Evolutionary conservation across 148 eudicot species (phyloP).

Genomic region (Camellia japonica): DNA sequence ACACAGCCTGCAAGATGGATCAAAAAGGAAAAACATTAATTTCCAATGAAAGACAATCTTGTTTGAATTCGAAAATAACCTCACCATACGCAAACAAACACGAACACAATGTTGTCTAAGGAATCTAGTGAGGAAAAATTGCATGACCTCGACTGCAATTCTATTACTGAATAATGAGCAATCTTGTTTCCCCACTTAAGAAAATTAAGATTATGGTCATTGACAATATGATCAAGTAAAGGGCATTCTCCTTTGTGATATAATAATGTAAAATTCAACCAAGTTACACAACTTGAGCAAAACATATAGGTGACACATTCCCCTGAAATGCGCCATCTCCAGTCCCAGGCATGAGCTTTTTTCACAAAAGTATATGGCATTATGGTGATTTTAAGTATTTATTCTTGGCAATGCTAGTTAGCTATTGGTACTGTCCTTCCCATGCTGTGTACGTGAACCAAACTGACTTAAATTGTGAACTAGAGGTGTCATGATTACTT

Average conservation of each 20-base stretch:
- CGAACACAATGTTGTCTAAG: neutral
- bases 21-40: neutral
- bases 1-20: slow-evolving; percentile 34
- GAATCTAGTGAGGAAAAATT: neutral
- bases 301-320: neutral
- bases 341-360: neutral
- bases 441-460: no score
- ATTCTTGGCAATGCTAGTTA: neutral
- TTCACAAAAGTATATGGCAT: neutral
- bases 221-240: neutral
- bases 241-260: neutral
- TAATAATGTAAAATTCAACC: neutral
- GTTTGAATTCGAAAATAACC: neutral
- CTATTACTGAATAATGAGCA: neutral
- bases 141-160: neutral
- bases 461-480: neutral
- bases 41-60: neutral
- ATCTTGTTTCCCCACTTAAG: neutral
- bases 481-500: neutral
- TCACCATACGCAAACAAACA: neutral
- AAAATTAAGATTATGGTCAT: neutral
- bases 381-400: neutral
- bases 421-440: neutral
- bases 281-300: neutral
- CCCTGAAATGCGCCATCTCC: neutral